Base-by-base conservation (phyloP, 2,329 filamentous ascomycete species). In the Sporothrix euskadiensis region DNA sequence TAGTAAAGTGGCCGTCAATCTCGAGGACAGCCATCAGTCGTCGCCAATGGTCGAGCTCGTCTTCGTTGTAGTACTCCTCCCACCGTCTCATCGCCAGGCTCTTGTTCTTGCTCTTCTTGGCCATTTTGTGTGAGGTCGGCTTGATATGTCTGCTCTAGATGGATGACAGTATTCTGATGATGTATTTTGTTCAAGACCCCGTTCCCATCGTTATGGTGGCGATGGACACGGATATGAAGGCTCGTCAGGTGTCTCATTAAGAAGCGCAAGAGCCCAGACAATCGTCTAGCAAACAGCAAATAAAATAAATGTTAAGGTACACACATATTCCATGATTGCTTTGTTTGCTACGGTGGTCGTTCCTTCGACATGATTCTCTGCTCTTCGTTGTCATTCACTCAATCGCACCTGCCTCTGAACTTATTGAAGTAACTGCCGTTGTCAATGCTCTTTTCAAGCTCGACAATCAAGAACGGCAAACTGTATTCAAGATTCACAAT, bases 1-100 rank as follows among this genome's bases (percentile, higher is more conserved):
- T 86, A 0, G 73, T 69, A 22, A 84, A 81, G 1, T 81, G 71
- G 0, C 78, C 79, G 0, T 77, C 72, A 10, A 87, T 78, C 1
- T 81, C 83, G 22, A 88, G 78, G 73, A 87, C 84, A 0, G 26
- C 12, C 77, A 85, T 84, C 32, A 88, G 78, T 1, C 80, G 78
- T 72, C 84, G 83, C 83, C 84, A 87, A 74, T 85, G 82, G 4
- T 77, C 76, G 0, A 88, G 80, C 0, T 77, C 76, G 35, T 78
- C 77, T 1, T 75, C 72, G 26, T 80, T 77, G 22, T 81, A 80
- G 74, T 83, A 83, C 9, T 72, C 10, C 0, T 80, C 61, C 78
- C 81, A 82, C 4, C 69, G 49, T 32, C 39, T 9, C 12, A 32
- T 5, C 16, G 44, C 22, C 22, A 49, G 26, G 8, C 41, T 16